These are phyloP conservation scores for Paramecium octaurelia DNA, from an alignment of 73 alveolate genomes.

Conservation along the genomic window DNA sequence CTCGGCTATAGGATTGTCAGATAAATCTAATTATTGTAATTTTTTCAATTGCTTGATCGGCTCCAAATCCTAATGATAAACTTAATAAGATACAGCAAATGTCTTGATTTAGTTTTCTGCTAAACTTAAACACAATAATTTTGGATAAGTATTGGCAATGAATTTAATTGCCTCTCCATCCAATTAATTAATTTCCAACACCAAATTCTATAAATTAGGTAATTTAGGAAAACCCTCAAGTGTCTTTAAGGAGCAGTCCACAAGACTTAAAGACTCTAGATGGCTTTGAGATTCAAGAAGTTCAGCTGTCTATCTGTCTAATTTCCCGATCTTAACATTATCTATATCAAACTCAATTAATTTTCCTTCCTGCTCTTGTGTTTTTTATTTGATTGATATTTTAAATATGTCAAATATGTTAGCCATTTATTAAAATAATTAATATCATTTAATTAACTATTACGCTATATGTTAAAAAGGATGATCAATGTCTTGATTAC, in stretches of 20 bases:
- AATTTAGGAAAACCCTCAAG: slow-evolving; percentile 1
- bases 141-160: neutral
- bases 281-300: neutral
- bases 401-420: neutral
- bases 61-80: slow-evolving; percentile 19
- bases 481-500: slow-evolving; percentile 44
- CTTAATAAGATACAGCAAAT: neutral
- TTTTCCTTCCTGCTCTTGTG: neutral
- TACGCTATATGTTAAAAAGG: slow-evolving; percentile 33
- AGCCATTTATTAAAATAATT: slow-evolving; percentile 21
- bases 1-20: neutral
- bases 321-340: neutral
- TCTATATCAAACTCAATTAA: neutral
- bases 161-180: slow-evolving; percentile 18
- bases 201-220: neutral
- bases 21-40: neutral
- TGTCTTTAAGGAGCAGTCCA: neutral
- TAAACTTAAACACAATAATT: slow-evolving; percentile 7
- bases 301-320: neutral
- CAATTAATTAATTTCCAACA: neutral
- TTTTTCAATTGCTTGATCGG: neutral
- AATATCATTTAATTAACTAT: slow-evolving; percentile 31
- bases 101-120: slow-evolving; percentile 22
- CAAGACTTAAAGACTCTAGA: neutral
- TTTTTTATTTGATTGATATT: neutral